Evolutionary conservation across 768 basidiomycete species (phyloP), one percentile per base, ranked within the genome.

Genomic region (Leccinellum albellum): DNA sequence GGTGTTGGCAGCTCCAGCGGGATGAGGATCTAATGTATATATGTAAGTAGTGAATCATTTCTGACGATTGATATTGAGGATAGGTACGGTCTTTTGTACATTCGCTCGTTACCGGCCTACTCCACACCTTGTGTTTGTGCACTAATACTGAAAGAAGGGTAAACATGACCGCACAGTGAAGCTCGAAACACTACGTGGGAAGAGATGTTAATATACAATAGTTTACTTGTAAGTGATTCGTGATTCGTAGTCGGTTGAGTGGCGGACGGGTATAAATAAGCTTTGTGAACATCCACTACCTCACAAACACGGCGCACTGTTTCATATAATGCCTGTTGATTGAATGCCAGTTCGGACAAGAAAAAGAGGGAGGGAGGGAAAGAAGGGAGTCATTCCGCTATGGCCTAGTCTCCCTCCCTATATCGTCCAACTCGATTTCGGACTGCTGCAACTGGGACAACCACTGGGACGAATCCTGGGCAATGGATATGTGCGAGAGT

Each of bases 1-100:
- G 24, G 54, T 52, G 42, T 26, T 50, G 13, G 50, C 48, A 14
- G 45, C 53, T n/a, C 60, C 60, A 3, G 54, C 37, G 2, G 54
- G 53, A 61, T 53, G 50, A 60, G 3, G 40, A 59, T 58, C 49
- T 65, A 47, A 40, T 31, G 33, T 47, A 8, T 9, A 65, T 59
- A 40, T 40, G 37, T 40, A 40, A 2, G 37, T 40, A 40, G 17
- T 4, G 35, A 8, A n/a, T 17, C 9, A n/a, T 37, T 35, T 35
- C 7, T 35, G 35, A 17, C 17, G 15, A 35, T 35, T 35, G 7
- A 8, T 6, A 3, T 28, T n/a, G n/a, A 28, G 28, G 28, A 28
- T 31, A 31, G 31, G 12, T 31, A 12, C 28, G 28, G 28, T 28
- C 12, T 32, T 32, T 12, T 32, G 32, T 32, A 5, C n/a, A n/a